Evolutionary conservation across 1,284 basidiomycete genomes (phyloP).

Genomic region (Ceratobasidium papillatum): DNA sequence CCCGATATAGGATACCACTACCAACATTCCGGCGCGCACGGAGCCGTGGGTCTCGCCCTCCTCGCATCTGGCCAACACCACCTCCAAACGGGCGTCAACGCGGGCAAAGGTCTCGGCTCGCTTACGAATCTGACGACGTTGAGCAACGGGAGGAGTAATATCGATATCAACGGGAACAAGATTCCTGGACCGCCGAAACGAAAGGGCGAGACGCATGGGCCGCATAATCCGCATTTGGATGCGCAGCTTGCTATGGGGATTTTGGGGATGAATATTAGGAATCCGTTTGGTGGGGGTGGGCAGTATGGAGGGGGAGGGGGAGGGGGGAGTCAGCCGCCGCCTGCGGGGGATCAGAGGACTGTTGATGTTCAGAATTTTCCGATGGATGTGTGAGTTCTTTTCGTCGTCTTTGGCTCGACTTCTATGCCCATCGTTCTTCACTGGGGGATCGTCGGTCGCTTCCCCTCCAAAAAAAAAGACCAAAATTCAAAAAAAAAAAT

Average conservation of each 20-base stretch:
- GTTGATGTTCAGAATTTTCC: constrained; percentile 40
- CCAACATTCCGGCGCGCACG: constrained; percentile 95
- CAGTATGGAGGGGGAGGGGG: background rate
- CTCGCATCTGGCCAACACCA: constrained; percentile 83
- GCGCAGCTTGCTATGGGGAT: constrained; percentile 37
- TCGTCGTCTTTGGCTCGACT: background rate
- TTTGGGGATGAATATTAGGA: constrained; percentile 25
- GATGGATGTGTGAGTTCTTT: constrained; percentile 27
- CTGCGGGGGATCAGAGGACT: constrained; percentile 16
- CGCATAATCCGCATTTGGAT: constrained; percentile 28
- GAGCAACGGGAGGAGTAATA: constrained; percentile 37
- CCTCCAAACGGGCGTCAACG: constrained; percentile 32
- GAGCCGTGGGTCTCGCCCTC: constrained; percentile 83
- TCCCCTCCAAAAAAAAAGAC: background rate
- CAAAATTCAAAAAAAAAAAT: constrained; percentile 7
- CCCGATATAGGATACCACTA: constrained; percentile 81
- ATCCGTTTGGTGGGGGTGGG: background rate
- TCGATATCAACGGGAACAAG: constrained; percentile 39
- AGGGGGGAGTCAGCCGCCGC: constrained; percentile 2
- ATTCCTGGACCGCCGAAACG: constrained; percentile 38
- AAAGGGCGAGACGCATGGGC: constrained; percentile 11
- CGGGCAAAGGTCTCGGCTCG: constrained; percentile 39
- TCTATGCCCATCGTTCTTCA: no score
- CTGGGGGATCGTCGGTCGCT: no score
- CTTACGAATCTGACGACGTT: constrained; percentile 37